These are phyloP conservation scores for Leucocoprinus gongylophorus DNA, from an alignment of 1,284 basidiomycete genomes.

Conservation along the genomic window DNA sequence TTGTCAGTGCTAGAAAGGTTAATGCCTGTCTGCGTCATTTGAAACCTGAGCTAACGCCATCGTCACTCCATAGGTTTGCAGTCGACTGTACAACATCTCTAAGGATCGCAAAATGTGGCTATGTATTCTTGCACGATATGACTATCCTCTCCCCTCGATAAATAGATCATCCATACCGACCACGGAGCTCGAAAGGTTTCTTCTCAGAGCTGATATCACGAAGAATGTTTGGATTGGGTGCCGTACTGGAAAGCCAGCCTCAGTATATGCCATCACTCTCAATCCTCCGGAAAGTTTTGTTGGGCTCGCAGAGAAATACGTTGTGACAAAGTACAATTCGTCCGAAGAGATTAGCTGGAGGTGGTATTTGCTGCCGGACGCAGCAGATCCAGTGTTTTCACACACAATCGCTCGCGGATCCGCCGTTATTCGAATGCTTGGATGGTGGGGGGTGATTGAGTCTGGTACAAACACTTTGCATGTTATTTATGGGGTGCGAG, in stretches of 20 bases:
- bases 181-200: background rate
- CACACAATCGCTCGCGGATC: background rate
- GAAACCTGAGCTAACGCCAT: background rate
- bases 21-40: background rate
- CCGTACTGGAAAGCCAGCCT: background rate
- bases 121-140: background rate
- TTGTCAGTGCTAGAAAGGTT: background rate
- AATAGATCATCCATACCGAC: background rate
- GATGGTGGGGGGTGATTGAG: background rate
- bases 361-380: background rate
- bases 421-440: background rate
- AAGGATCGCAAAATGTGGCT: background rate
- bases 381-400: background rate
- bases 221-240: background rate
- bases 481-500: background rate
- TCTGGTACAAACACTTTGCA: background rate
- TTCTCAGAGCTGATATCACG: background rate
- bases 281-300: background rate
- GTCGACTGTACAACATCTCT: background rate
- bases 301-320: background rate
- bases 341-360: background rate
- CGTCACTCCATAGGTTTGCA: background rate
- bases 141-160: background rate
- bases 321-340: background rate
- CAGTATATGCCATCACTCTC: background rate